Conservation (phyloP, 2,329 filamentous ascomycete genomes). For the Botrytis paeoniae region DNA sequence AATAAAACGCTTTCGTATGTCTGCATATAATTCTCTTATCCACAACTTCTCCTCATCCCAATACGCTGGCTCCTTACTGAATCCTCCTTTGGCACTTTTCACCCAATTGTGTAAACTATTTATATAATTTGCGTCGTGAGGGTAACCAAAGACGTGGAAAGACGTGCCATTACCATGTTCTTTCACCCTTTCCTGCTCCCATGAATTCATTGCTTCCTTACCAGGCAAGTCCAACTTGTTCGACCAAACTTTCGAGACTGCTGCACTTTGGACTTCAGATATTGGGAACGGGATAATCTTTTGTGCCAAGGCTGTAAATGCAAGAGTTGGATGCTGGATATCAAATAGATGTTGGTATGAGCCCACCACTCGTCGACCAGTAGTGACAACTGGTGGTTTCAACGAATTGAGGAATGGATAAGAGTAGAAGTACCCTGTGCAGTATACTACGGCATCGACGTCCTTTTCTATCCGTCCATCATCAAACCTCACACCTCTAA, state of each 20-base stretch:
- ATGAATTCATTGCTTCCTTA: constrained; percentile 60
- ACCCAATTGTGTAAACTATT: constrained; percentile 66
- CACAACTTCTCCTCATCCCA: constrained; percentile 73
- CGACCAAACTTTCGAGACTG: constrained; percentile 74
- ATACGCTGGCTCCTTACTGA: constrained; percentile 63
- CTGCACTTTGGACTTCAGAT: constrained; percentile 73
- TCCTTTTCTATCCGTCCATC: constrained; percentile 62
- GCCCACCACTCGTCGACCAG: constrained; percentile 67
- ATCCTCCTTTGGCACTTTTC: constrained; percentile 45
- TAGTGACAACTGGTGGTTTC: constrained; percentile 56
- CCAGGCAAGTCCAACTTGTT: constrained; percentile 65
- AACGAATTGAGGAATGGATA: constrained; percentile 65
- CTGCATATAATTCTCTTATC: constrained; percentile 64
- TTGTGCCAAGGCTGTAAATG: constrained; percentile 72
- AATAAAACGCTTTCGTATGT: constrained; percentile 71
- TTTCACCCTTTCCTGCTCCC: constrained; percentile 52
- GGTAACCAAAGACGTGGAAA: constrained; percentile 51
- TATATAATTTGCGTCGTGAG: constrained; percentile 66
- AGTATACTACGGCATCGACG: constrained; percentile 78
- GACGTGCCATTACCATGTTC: constrained; percentile 45
- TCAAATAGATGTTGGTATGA: constrained; percentile 80
- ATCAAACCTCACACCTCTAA: constrained; percentile 62
- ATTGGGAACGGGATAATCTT: constrained; percentile 87
- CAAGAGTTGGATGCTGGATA: constrained; percentile 71
- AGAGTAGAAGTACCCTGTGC: constrained; percentile 85